Evolutionary conservation across 2,329 filamentous ascomycete species (phyloP).

Genomic region (Podosphaera fusca): DNA sequence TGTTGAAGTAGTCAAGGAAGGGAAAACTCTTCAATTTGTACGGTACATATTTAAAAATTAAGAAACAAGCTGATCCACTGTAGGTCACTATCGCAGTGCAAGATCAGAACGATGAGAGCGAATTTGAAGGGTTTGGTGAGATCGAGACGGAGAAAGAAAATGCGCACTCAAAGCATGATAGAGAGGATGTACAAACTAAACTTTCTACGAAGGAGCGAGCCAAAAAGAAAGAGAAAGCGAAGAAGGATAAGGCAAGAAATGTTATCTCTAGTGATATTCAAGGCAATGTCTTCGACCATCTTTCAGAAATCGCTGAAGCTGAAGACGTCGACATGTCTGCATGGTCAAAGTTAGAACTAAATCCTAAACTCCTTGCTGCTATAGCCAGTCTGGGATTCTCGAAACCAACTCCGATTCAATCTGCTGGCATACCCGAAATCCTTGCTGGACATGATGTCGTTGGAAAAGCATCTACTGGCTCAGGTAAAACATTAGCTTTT

Average conservation of each 20-base stretch:
- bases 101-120: slow-evolving; percentile 22
- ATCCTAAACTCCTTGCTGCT: slow-evolving; percentile 44
- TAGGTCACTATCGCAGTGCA: slow-evolving; percentile 12
- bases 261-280: slow-evolving; percentile 12
- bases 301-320: slow-evolving; percentile 29
- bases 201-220: slow-evolving; percentile 10
- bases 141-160: slow-evolving; percentile 14
- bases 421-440: slow-evolving; percentile 57
- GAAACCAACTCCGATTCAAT: slow-evolving; percentile 65
- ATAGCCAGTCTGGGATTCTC: slow-evolving; percentile 60
- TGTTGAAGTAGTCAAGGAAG: slow-evolving; percentile 58
- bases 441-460: slow-evolving; percentile 72
- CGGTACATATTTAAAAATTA: slow-evolving; percentile 4
- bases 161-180: slow-evolving; percentile 8
- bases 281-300: slow-evolving; percentile 18
- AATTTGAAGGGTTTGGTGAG: slow-evolving; percentile 45
- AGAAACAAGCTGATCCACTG: slow-evolving; percentile 4
- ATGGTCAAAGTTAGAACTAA: slow-evolving; percentile 57
- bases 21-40: slow-evolving; percentile 34
- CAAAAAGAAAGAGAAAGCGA: slow-evolving; percentile 12
- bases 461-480: slow-evolving; percentile 88
- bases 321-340: slow-evolving; percentile 49
- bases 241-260: slow-evolving; percentile 12
- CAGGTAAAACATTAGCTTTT: slow-evolving; percentile 89
- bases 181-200: slow-evolving; percentile 2